Percentiles rank a stretch among this genome's conserved stretches.
Conservation (phyloP, 139 green algal species). For the Micromonas pusilla region DNA sequence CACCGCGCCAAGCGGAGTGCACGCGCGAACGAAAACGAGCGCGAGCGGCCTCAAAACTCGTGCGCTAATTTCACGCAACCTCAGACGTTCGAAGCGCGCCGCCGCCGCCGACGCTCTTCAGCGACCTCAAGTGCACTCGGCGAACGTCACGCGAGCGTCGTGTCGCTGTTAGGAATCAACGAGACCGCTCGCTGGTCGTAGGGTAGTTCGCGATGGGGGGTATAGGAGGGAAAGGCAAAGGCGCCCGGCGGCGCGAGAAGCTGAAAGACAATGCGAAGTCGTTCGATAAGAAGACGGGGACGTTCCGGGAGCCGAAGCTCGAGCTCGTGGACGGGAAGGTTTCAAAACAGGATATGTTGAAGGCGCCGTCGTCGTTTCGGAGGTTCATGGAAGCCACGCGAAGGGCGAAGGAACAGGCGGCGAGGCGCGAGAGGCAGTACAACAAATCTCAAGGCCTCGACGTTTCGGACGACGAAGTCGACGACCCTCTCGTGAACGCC, state of each 20-base stretch:
- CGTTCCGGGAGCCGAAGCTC: constrained; percentile 2
- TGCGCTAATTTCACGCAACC: no score
- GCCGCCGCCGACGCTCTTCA: no score
- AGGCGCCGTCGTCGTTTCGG: constrained; percentile 7
- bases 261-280: background rate
- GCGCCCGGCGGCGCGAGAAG: background rate
- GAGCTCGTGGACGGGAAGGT: background rate
- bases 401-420: background rate
- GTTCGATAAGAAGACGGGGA: constrained; percentile 1
- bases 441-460: background rate
- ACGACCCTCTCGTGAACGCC: background rate
- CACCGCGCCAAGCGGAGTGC: no score
- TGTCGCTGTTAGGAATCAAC: no score
- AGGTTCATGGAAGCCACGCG: constrained; percentile 3
- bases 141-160: no score
- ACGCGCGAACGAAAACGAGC: no score
- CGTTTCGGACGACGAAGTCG: background rate
- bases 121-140: no score
- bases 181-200: no score
- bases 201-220: no score
- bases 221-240: background rate
- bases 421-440: background rate
- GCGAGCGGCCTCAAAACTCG: no score
- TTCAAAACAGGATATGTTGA: background rate
- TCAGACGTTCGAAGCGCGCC: no score